Conservation (phyloP, 73 alveolate species). For the Paramecium tetraurelia region DNA sequence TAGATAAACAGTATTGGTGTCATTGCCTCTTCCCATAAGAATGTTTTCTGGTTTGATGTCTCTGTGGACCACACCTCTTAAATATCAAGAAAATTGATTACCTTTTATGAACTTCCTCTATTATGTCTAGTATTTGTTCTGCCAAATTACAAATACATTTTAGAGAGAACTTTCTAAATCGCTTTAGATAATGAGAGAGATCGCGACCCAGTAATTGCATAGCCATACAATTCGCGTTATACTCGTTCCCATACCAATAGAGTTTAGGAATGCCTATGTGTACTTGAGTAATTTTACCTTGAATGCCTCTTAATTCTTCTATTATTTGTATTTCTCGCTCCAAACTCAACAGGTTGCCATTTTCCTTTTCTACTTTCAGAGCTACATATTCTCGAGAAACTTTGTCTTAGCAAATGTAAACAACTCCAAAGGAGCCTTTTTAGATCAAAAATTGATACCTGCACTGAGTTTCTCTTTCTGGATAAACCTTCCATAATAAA, state of each 20-base stretch:
- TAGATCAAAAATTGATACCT: background rate
- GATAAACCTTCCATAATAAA: slow-evolving; percentile 20
- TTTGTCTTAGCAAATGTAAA: slow-evolving; percentile 79
- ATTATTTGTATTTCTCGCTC: slow-evolving; percentile 21
- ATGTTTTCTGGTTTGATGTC: slow-evolving; percentile 85
- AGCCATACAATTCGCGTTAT: slow-evolving; percentile 1
- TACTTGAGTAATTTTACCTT: background rate
- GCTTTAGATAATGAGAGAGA: slow-evolving; percentile 25
- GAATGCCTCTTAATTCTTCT: slow-evolving; percentile 27
- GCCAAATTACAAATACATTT: slow-evolving; percentile 39
- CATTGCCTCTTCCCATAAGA: slow-evolving; percentile 71
- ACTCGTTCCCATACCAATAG: slow-evolving; percentile 51
- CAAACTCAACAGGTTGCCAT: slow-evolving; percentile 14
- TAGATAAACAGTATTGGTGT: slow-evolving; percentile 55
- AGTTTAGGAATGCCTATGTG: slow-evolving; percentile 46
- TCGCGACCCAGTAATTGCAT: slow-evolving; percentile 26
- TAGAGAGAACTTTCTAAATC: background rate
- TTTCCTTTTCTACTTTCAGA: slow-evolving; percentile 69
- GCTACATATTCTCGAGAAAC: slow-evolving; percentile 76
- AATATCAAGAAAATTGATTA: background rate
- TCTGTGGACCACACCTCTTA: slow-evolving; percentile 68
- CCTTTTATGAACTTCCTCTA: slow-evolving; percentile 55
- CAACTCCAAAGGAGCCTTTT: slow-evolving; percentile 95
- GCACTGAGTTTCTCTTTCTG: background rate
- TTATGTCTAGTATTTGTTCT: background rate